Percentiles rank a stretch among this genome's conserved stretches.
phyloP scores from a whole-genome alignment of 768 basidiomycete genomes.

The Nevesoporus exiguus region DNA sequence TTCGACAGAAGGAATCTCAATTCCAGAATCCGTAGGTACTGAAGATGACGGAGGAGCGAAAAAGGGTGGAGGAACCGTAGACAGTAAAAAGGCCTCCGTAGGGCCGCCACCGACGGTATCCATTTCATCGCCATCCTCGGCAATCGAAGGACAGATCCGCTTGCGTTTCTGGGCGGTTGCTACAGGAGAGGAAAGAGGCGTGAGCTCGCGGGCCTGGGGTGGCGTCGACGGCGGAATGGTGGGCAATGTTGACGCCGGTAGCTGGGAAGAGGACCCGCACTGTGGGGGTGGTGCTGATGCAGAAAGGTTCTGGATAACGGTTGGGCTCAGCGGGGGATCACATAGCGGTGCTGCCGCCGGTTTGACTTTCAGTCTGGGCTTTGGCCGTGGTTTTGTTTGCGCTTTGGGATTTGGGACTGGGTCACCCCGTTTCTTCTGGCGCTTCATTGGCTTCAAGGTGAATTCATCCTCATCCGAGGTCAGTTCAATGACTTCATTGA shows the following conservation, averaged over 20 bases:
- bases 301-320: constrained; percentile 21
- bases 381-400: constrained; percentile 25
- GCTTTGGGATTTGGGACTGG: constrained; percentile 28
- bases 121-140: constrained; percentile 14
- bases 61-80: constrained; percentile 40
- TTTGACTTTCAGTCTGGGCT: constrained; percentile 23
- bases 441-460: constrained; percentile 28
- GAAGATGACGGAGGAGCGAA: constrained; percentile 46
- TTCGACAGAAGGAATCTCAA: constrained; percentile 22
- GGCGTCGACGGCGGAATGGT: constrained; percentile 25
- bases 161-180: constrained; percentile 26
- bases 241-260: constrained; percentile 33
- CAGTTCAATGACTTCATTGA: constrained; percentile 44
- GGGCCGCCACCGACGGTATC: constrained; percentile 4
- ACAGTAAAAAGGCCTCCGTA: neutral
- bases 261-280: constrained; percentile 28
- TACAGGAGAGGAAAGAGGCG: constrained; percentile 26
- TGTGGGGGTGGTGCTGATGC: constrained; percentile 29
- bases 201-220: constrained; percentile 20
- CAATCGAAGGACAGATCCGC: constrained; percentile 11
- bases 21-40: constrained; percentile 24
- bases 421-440: constrained; percentile 30
- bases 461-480: constrained; percentile 43
- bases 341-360: constrained; percentile 8
- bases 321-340: constrained; percentile 15